phyloP scores from a whole-genome alignment of 2,329 filamentous ascomycete genomes.

The Exophiala mesophila region DNA sequence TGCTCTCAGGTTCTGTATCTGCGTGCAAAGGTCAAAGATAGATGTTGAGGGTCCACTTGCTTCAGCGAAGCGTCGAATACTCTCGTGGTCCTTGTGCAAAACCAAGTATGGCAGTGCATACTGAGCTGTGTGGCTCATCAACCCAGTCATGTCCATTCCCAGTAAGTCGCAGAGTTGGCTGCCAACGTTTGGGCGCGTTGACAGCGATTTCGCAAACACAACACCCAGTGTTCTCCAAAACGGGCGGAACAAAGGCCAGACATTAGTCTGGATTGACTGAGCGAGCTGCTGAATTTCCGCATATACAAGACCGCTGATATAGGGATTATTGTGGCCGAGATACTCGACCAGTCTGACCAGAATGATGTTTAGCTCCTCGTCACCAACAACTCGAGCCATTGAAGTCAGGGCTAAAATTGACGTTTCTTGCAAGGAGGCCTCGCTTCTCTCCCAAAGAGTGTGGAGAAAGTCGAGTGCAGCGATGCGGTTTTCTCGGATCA shows the following conservation, averaged over 20 bases:
- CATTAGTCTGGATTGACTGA: constrained; percentile 56
- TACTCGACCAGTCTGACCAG: constrained; percentile 81
- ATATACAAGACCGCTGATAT: constrained; percentile 76
- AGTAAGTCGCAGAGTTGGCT: constrained; percentile 76
- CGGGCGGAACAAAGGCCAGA: constrained; percentile 69
- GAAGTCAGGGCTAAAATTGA: constrained; percentile 83
- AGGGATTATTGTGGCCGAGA: constrained; percentile 73
- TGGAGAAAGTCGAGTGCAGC: constrained; percentile 67
- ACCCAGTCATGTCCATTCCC: constrained; percentile 62
- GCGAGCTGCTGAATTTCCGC: constrained; percentile 70
- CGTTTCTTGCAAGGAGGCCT: constrained; percentile 69
- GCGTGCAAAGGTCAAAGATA: constrained; percentile 58
- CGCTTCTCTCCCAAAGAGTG: constrained; percentile 64
- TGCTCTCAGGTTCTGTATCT: constrained; percentile 51
- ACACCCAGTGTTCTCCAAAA: constrained; percentile 87
- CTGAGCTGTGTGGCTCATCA: constrained; percentile 70
- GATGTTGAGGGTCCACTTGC: constrained; percentile 52
- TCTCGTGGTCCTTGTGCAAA: constrained; percentile 67
- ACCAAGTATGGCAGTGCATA: constrained; percentile 85
- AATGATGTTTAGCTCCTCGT: constrained; percentile 81
- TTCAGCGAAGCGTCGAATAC: constrained; percentile 75
- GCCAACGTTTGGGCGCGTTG: constrained; percentile 73
- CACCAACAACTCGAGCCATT: constrained; percentile 68
- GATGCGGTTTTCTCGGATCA: constrained; percentile 61
- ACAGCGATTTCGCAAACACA: constrained; percentile 74